Base-by-base conservation (phyloP, 495 filamentous ascomycete species). In the Oidiodendron maius region DNA sequence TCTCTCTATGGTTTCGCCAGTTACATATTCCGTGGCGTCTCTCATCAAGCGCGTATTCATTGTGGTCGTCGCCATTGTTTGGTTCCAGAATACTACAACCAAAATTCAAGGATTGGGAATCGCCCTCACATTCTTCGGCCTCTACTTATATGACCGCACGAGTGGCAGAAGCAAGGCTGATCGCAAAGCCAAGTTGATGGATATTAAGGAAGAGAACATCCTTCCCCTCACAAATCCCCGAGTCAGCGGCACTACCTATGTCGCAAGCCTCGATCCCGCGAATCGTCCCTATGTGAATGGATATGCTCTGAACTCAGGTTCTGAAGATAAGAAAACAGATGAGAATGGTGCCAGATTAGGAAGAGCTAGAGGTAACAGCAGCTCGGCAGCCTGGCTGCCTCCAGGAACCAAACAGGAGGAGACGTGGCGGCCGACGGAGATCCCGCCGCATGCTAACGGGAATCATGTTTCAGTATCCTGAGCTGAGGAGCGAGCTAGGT, bases 31-130 rank as follows among this genome's bases (percentile, higher is more conserved):
- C 0, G 91, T 99, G 28, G 93, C 93, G 20, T 88, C 82, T 30
- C 72, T 99, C 40, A 90, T 97, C 53, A 99, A 99, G 66, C 84
- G 93, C 22, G 93, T 99, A 6, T 96, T 95, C 61, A 93, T 99
- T 53, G 95, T 99, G 59, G 77, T 89, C 43, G 87, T 93, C 55
- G 89, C 93, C 4, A 93, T 99, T 54, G 65, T 97, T 46, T 97
- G 91, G 91, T 99, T 96, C 70, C 86, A 90, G 43, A 95, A 81
- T 60, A 74, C 80, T 13, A 95, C 91, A 3, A 96, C 89, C 9
- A 68, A 70, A 6, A 61, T 93, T 30, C 93, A 99, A 65, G 89
- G 78, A 8, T 68, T 84, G 39, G 93, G 93, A 18, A 95, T 99
- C 59, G 74, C 61, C 17, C 78, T 97, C 38, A 97, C 93, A 0